phyloP scores from a whole-genome alignment of 2,329 filamentous ascomycete genomes.

The Trichophyton equinum region DNA sequence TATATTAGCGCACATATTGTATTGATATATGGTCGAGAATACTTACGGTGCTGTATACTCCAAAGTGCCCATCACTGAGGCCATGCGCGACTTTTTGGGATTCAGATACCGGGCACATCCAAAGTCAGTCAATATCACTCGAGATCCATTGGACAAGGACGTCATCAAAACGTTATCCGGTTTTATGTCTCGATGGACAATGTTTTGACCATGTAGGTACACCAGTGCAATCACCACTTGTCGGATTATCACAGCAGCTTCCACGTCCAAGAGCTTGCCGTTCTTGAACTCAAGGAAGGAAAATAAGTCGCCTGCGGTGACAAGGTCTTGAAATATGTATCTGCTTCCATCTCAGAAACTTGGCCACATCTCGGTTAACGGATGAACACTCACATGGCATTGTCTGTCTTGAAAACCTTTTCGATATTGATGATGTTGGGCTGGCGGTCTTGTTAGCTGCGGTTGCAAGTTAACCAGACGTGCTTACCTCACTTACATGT shows the following conservation, averaged over 20 bases:
- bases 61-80: constrained; percentile 41
- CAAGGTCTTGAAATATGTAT: constrained; percentile 50
- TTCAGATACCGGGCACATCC: constrained; percentile 38
- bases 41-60: constrained; percentile 49
- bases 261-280: constrained; percentile 35
- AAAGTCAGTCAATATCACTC: constrained; percentile 50
- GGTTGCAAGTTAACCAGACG: not conserved
- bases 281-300: constrained; percentile 44
- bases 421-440: constrained; percentile 49
- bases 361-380: not conserved
- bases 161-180: constrained; percentile 52
- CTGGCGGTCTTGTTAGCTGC: constrained; percentile 18
- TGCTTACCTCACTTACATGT: constrained; percentile 32
- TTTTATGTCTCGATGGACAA: constrained; percentile 52
- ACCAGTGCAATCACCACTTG: constrained; percentile 47
- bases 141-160: constrained; percentile 37
- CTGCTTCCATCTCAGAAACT: constrained; percentile 23
- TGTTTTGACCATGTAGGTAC: constrained; percentile 43
- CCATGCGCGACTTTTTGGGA: constrained; percentile 35
- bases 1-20: constrained; percentile 3
- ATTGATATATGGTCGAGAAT: not conserved
- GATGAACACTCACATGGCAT: constrained; percentile 35
- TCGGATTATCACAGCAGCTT: constrained; percentile 42
- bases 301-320: constrained; percentile 49
- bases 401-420: constrained; percentile 42